These are phyloP conservation scores for Verticillium klebahnii DNA, from an alignment of 2,329 filamentous ascomycete species.

Conservation along the genomic window DNA sequence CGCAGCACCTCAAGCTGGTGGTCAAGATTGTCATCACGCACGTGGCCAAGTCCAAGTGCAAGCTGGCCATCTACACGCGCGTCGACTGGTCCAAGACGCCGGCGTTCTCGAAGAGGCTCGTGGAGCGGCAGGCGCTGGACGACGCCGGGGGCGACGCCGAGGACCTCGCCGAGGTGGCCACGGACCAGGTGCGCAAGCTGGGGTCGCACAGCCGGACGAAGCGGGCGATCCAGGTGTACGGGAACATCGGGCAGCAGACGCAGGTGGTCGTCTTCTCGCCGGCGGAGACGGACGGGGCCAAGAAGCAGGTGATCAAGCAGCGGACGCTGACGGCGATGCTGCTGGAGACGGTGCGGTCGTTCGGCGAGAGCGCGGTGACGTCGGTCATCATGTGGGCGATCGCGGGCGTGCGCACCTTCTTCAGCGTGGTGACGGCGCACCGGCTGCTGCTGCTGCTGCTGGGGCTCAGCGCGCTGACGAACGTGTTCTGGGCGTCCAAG, in stretches of 20 bases:
- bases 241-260: constrained; percentile 65
- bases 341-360: constrained; percentile 66
- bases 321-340: constrained; percentile 65
- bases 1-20: constrained; percentile 72
- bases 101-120: constrained; percentile 53
- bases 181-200: constrained; percentile 71
- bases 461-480: constrained; percentile 63
- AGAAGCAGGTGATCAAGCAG: constrained; percentile 56
- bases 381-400: constrained; percentile 75
- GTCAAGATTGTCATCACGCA: constrained; percentile 94
- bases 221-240: constrained; percentile 75
- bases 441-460: constrained; percentile 68
- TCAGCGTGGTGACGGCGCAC: constrained; percentile 67
- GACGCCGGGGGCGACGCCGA: constrained; percentile 70
- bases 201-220: constrained; percentile 71
- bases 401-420: constrained; percentile 59
- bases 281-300: constrained; percentile 38
- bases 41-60: constrained; percentile 85
- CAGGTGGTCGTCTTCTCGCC: constrained; percentile 59
- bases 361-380: constrained; percentile 69
- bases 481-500: constrained; percentile 70
- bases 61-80: constrained; percentile 80
- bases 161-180: constrained; percentile 69
- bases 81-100: constrained; percentile 79
- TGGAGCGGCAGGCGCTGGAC: constrained; percentile 68